Conservation (phyloP, 768 basidiomycete species). For the Leucosporidium creatinivorum region DNA sequence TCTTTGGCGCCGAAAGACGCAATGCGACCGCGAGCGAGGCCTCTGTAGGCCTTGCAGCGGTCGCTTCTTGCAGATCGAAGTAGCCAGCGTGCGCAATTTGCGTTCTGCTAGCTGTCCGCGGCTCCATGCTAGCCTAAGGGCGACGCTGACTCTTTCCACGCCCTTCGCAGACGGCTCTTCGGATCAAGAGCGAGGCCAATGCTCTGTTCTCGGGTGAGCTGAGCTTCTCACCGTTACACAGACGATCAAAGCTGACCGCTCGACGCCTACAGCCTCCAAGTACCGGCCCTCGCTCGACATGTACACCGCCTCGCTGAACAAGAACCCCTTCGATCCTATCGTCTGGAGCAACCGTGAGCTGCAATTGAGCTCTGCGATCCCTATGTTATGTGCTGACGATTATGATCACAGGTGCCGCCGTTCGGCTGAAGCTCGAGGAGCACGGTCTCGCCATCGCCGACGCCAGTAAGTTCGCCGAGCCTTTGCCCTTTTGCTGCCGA, state of each 20-base stretch:
- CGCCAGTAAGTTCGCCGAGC: constrained; percentile 55
- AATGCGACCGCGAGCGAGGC: no score
- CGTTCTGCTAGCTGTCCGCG: not conserved
- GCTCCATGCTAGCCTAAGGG: no score
- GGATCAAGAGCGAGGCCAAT: constrained; percentile 77
- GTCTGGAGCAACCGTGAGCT: constrained; percentile 76
- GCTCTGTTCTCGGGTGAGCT: constrained; percentile 66
- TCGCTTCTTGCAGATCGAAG: not conserved
- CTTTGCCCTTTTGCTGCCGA: not conserved
- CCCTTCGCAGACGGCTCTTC: constrained; percentile 29
- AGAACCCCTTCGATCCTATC: constrained; percentile 80
- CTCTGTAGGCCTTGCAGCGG: not conserved
- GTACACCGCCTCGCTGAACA: constrained; percentile 75
- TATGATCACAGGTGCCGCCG: constrained; percentile 53
- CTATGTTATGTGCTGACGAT: not conserved
- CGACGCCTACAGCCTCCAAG: constrained; percentile 53
- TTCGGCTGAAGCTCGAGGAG: constrained; percentile 84
- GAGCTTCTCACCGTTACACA: not conserved
- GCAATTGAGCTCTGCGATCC: not conserved
- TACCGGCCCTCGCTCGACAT: constrained; percentile 68
- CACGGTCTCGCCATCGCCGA: constrained; percentile 85
- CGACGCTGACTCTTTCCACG: not conserved
- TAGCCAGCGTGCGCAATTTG: not conserved
- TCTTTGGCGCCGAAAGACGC: not conserved
- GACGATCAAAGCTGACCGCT: not conserved